Conservation (phyloP, 495 filamentous ascomycete species). For the Aspergillus bertholletiae region DNA sequence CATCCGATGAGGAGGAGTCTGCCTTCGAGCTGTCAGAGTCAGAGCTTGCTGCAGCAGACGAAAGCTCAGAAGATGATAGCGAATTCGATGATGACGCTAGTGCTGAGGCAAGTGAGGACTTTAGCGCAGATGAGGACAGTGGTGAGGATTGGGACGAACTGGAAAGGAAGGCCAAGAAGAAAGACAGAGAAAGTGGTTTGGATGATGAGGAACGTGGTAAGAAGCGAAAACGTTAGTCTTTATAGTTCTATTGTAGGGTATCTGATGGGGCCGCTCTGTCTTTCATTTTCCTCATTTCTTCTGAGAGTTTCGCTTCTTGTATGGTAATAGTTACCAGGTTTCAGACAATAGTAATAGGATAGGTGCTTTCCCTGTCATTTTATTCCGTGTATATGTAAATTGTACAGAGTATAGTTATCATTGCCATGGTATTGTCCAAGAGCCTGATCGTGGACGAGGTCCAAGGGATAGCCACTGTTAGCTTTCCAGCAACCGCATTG, state of each 20-base stretch:
- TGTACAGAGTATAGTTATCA: too few relatives aligned
- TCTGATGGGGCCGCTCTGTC: not conserved
- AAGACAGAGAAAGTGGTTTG: constrained; percentile 70
- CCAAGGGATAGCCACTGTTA: too few relatives aligned
- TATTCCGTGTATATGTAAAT: too few relatives aligned
- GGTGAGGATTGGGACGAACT: constrained; percentile 93
- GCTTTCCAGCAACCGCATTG: too few relatives aligned
- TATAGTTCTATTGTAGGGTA: not conserved
- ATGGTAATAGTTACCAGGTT: not conserved
- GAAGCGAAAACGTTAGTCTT: constrained; percentile 49
- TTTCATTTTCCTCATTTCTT: not conserved
- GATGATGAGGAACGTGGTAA: constrained; percentile 68
- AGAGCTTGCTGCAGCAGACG: constrained; percentile 74
- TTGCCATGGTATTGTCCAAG: too few relatives aligned
- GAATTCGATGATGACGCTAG: constrained; percentile 92
- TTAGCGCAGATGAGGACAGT: constrained; percentile 74
- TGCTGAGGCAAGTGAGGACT: constrained; percentile 69
- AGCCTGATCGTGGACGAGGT: too few relatives aligned
- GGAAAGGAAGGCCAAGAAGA: constrained; percentile 84
- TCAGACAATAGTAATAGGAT: too few relatives aligned
- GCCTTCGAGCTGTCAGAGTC: constrained; percentile 86
- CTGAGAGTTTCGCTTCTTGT: not conserved
- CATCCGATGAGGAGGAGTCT: constrained; percentile 76
- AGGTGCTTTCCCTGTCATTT: too few relatives aligned
- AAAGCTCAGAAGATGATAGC: constrained; percentile 80